These are phyloP conservation scores for Pseudocercospora musae DNA, from an alignment of 2,329 filamentous ascomycete genomes.

Conservation along the genomic window DNA sequence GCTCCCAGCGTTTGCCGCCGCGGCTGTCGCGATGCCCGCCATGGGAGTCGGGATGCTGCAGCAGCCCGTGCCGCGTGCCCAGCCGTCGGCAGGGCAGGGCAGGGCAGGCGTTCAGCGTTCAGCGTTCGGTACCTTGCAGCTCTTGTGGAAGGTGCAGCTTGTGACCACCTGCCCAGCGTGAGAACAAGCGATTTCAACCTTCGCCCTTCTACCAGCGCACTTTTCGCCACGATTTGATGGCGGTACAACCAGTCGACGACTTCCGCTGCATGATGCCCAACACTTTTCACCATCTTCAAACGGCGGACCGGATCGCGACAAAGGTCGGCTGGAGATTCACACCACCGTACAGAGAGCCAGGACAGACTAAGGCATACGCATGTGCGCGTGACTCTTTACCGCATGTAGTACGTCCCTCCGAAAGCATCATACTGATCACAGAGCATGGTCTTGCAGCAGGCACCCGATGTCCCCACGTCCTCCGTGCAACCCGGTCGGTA, in stretches of 20 bases:
- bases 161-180: too few relatives aligned
- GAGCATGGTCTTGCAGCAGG: background rate
- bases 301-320: background rate
- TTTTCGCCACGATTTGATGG: too few relatives aligned
- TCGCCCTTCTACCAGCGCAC: too few relatives aligned
- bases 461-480: background rate
- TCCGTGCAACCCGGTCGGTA: too few relatives aligned
- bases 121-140: conserved; percentile 14
- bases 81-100: background rate
- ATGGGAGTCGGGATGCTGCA: background rate
- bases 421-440: too few relatives aligned
- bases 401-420: background rate
- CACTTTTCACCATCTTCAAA: background rate
- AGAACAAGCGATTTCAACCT: too few relatives aligned
- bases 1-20: background rate
- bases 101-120: too few relatives aligned
- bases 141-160: background rate
- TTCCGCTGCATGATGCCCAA: background rate
- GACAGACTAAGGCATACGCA: background rate
- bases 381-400: background rate
- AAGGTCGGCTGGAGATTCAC: conserved; percentile 2
- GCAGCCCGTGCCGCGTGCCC: background rate
- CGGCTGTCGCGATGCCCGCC: background rate
- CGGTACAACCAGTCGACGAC: background rate
- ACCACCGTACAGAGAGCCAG: too few relatives aligned